phyloP scores from a whole-genome alignment of 2,329 filamentous ascomycete genomes.

The Penicillium expansum region DNA sequence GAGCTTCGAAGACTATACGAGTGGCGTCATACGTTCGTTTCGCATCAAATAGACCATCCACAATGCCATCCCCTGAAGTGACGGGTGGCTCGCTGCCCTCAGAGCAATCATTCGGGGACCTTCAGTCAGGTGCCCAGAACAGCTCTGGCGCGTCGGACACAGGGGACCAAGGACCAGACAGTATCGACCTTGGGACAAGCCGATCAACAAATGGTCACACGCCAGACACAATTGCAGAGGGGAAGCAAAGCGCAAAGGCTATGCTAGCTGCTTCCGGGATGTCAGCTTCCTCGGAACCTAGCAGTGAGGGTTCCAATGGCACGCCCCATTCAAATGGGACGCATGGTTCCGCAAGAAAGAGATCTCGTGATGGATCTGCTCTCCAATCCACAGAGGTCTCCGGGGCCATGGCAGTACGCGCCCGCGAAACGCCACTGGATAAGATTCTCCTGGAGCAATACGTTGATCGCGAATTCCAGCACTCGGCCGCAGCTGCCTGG shows the following conservation, averaged over 20 bases:
- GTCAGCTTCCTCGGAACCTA: conserved; percentile 25
- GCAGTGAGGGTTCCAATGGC: conserved; percentile 30
- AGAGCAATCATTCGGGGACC: conserved; percentile 25
- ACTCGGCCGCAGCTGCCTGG: conserved; percentile 53
- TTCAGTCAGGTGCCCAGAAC: conserved; percentile 26
- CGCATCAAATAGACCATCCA: conserved; percentile 11
- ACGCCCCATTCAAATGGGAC: conserved; percentile 36
- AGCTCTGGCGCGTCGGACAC: conserved; percentile 25
- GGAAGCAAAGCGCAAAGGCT: conserved; percentile 60
- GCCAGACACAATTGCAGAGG: conserved; percentile 53
- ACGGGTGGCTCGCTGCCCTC: conserved; percentile 23
- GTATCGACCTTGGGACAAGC: conserved; percentile 22
- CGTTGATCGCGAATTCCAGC: conserved; percentile 61
- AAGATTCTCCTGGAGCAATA: conserved; percentile 62
- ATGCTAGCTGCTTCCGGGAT: conserved; percentile 54
- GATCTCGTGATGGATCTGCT: conserved; percentile 59
- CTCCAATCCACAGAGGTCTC: conserved; percentile 42
- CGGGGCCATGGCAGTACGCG: conserved; percentile 32
- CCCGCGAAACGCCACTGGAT: conserved; percentile 44
- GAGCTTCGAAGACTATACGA: conserved; percentile 21
- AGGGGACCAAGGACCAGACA: conserved; percentile 23
- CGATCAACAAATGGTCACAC: conserved; percentile 29
- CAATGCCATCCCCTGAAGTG: conserved; percentile 39
- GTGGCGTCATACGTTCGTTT: conserved; percentile 17
- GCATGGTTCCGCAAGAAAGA: conserved; percentile 55